Percentiles rank a stretch among this genome's conserved stretches.
Conservation (phyloP, 2,329 filamentous ascomycete species). For the Curvularia spicifera region DNA sequence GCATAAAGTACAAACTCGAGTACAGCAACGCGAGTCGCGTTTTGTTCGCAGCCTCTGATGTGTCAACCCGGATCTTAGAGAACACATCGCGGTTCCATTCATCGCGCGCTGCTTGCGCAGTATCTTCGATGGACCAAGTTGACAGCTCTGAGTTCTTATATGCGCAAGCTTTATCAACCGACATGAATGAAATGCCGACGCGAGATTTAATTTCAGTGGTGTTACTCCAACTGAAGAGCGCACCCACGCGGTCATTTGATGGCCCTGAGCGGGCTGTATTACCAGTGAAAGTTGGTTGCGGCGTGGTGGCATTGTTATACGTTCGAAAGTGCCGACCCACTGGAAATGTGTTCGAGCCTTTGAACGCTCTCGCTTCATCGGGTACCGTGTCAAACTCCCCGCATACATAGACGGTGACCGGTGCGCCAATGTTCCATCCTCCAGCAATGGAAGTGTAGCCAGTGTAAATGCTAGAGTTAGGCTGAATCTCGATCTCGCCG, state of each 20-base stretch:
- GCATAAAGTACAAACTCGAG: conserved; percentile 47
- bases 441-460: conserved; percentile 45
- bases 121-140: conserved; percentile 52
- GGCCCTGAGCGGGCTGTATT: conserved; percentile 39
- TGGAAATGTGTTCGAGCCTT: conserved; percentile 48
- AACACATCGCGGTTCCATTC: conserved; percentile 62
- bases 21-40: conserved; percentile 44
- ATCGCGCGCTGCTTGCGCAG: conserved; percentile 50
- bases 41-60: conserved; percentile 35
- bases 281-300: conserved; percentile 39
- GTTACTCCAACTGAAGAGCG: conserved; percentile 57
- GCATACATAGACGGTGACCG: conserved; percentile 46
- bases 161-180: conserved; percentile 55
- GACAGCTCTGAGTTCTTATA: conserved; percentile 57
- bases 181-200: conserved; percentile 59
- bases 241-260: conserved; percentile 56
- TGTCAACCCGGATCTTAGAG: conserved; percentile 58
- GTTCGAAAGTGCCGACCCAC: conserved; percentile 42
- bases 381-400: conserved; percentile 43
- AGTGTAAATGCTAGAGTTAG: conserved; percentile 38
- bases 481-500: conserved; percentile 44
- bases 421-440: conserved; percentile 49
- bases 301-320: conserved; percentile 40
- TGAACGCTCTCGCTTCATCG: conserved; percentile 36
- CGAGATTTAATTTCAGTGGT: conserved; percentile 55